Evolutionary conservation across 495 filamentous ascomycete genomes (phyloP), one percentile per base, ranked within the genome.

Genomic region (Penicilliopsis zonata): DNA sequence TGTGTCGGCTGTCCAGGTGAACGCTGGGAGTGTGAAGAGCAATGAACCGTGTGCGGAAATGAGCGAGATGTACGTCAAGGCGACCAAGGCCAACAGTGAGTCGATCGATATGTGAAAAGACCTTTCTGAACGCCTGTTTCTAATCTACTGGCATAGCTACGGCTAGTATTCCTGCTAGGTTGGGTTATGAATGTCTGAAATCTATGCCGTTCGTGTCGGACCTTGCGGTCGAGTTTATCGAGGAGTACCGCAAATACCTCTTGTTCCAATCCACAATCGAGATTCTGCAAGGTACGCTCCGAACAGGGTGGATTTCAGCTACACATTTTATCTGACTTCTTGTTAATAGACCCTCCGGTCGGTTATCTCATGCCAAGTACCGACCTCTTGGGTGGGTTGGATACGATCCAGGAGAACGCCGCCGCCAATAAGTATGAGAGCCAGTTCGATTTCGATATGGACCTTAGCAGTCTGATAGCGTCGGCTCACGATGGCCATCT

Each of bases 191-290:
- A 20, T 78, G 72, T 40, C 52, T 78, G n/a, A 53, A 45, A 16
- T 69, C 57, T 13, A 66, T 75, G 28, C 72, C 72, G 0, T 74
- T 78, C 42, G 63, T 70, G 36, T 26, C 57, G 2, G 63, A 58
- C 17, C 61, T 67, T 12, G 72, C 66, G 4, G 46, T 52, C 9
- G 44, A 55, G 6, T 74, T 77, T 38, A 18, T 76, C 12, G 42
- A 50, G 14, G 72, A 77, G 42, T 69, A 63, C 31, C 67, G 65
- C 35, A 63, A 72, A 25, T 67, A 63, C 3, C 40, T 77, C 1
- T 60, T 76, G 42, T 75, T 74, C 30, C 72, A 77, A 36, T 67
- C 55, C 18, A 76, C 70, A 0, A 30, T 72, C 12, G 56, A 59
- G 13, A 69, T 69, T 44, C 52, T 76, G 6, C 72, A 69, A 7